Evolutionary conservation across 331 rosid species (phyloP).

Genomic region (Spiraea crenata): DNA sequence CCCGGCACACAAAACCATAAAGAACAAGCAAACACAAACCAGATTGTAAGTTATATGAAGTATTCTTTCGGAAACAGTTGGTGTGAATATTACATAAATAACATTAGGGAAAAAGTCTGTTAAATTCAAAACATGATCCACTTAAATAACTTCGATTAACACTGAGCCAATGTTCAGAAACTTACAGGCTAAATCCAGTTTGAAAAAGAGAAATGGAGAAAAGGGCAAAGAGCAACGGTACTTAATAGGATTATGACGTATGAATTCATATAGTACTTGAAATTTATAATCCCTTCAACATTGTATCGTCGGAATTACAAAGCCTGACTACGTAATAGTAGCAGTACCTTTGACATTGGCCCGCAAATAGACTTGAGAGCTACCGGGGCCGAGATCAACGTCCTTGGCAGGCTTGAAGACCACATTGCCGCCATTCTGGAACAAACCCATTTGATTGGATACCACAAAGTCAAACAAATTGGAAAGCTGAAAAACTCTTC

Average conservation of each 20-base stretch:
- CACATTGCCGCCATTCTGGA: constrained; percentile 32
- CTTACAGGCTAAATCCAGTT: too few species aligned
- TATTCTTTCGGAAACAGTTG: background rate
- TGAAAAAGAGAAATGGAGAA: too few species aligned
- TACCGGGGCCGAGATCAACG: constrained; percentile 54
- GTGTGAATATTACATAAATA: too few species aligned
- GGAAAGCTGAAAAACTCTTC: too few species aligned
- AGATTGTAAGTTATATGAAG: background rate
- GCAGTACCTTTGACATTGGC: constrained; percentile 76
- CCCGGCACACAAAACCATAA: background rate
- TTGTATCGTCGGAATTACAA: too few species aligned
- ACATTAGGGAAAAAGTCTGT: too few species aligned
- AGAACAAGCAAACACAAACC: background rate
- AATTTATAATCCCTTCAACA: too few species aligned
- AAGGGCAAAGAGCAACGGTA: too few species aligned
- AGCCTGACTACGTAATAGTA: background rate
- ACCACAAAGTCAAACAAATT: background rate
- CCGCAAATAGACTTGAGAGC: constrained; percentile 63
- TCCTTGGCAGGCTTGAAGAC: constrained; percentile 55
- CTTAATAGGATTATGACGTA: too few species aligned
- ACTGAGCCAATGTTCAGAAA: too few species aligned
- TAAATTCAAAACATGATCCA: background rate
- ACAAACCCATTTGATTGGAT: constrained; percentile 17
- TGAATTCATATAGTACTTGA: too few species aligned
- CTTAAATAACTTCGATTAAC: too few species aligned